Conservation (phyloP, 2,329 filamentous ascomycete species). For the Fusarium sulawesiense region DNA sequence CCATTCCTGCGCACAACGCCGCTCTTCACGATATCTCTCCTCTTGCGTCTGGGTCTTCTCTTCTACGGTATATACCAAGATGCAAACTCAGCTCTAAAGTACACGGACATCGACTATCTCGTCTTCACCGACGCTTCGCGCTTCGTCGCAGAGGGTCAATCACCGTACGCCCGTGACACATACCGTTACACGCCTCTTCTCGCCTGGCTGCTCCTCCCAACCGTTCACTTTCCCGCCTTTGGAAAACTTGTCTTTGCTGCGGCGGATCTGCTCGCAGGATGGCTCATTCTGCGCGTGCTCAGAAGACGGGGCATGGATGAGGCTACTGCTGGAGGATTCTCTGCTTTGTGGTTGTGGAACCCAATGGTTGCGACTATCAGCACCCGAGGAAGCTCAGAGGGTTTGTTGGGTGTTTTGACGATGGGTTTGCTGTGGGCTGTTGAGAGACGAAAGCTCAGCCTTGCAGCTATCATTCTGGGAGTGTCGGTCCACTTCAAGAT, state of each 20-base stretch:
- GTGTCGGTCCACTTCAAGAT: conserved; percentile 97
- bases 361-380: conserved; percentile 99
- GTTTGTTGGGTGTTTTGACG: conserved; percentile 85
- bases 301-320: conserved; percentile 59
- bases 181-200: conserved; percentile 97
- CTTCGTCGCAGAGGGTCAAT: conserved; percentile 73
- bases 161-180: conserved; percentile 89
- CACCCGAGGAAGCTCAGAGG: conserved; percentile 93
- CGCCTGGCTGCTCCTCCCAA: conserved; percentile 90
- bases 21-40: conserved; percentile 67
- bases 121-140: conserved; percentile 97
- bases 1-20: conserved; percentile 53
- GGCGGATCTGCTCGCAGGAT: conserved; percentile 87
- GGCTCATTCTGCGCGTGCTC: conserved; percentile 68
- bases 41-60: conserved; percentile 79
- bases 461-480: conserved; percentile 82
- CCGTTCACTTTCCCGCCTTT: conserved; percentile 77
- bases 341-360: conserved; percentile 92
- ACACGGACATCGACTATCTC: conserved; percentile 98
- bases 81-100: conserved; percentile 90
- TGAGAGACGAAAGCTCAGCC: conserved; percentile 66
- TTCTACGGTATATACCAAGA: conserved; percentile 95
- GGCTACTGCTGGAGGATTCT: conserved; percentile 75
- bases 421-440: conserved; percentile 87
- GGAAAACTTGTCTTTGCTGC: conserved; percentile 89